Base-by-base conservation (phyloP, 2,329 filamentous ascomycete genomes). In the Fusarium concolor region DNA sequence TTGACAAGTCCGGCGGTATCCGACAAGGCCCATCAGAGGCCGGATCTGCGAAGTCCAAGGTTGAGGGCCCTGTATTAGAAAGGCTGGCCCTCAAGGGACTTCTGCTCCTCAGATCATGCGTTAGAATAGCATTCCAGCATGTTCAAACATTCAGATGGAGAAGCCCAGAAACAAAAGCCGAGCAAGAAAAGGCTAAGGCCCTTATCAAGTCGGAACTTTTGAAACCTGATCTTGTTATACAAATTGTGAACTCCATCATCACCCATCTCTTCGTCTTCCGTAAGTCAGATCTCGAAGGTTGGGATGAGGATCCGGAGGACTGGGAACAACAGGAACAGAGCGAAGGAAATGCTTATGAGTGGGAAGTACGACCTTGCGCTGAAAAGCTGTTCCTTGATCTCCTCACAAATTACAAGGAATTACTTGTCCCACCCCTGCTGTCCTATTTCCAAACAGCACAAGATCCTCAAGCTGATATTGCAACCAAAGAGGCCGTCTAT, bases 371-470 rank as follows among this genome's bases (percentile, higher is more conserved):
- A 31, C 93, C 94, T 4, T 98, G 95, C 76, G 91, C 96, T 0
- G 96, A 99, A 79, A 96, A 94, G 78, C 85, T 99, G 15, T 97
- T 98, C 79, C 85, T 97, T 70, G 94, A 97, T 73, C 87, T 99
- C 18, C 88, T 97, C 62, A 92, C 93, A 64, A 90, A 97, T 80
- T 96, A 93, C 85, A 97, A 96, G 79, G 84, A 90, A 45, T 84
- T 96, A 28, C 86, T 98, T 38, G 87, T 93, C 11, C 87, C 91
- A 44, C 94, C 93, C 17, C 82, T 99, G 28, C 82, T 98, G 43
- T 85, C 87, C 47, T 96, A 97, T 71, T 97, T 98, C 77, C 86
- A 91, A 68, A 89, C 88, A 10, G 92, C 94, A 55, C 90, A 92
- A 62, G 87, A 88, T 81, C 84, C 86, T 8, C 76, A 85, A 31